These are phyloP conservation scores for Aspergillus sp. DNA, from an alignment of 2,329 filamentous ascomycete genomes.

Conservation along the genomic window DNA sequence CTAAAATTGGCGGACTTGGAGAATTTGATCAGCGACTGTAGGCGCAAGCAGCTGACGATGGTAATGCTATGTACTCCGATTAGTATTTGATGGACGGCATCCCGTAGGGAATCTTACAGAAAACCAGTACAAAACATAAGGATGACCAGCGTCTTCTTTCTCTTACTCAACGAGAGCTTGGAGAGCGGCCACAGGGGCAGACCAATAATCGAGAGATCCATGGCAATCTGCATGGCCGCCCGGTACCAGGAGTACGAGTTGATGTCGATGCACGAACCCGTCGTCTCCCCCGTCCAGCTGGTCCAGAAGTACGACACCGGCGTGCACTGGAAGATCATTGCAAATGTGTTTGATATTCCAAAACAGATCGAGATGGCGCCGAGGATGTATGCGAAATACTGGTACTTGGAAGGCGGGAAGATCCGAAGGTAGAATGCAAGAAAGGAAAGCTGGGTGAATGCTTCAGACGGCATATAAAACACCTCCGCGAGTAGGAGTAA, in stretches of 20 bases:
- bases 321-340: conserved; percentile 26
- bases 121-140: conserved; percentile 54
- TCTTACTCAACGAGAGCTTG: conserved; percentile 45
- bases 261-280: conserved; percentile 51
- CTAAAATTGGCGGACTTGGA: conserved; percentile 40
- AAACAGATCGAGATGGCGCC: conserved; percentile 51
- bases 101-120: conserved; percentile 30
- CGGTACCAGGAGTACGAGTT: conserved; percentile 53
- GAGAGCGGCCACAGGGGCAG: conserved; percentile 51
- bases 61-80: conserved; percentile 36
- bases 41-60: conserved; percentile 42
- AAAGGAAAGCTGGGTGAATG: conserved; percentile 52
- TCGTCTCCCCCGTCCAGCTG: conserved; percentile 49
- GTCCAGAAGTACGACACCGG: conserved; percentile 53
- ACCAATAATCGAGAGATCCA: conserved; percentile 54
- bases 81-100: neutral
- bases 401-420: conserved; percentile 42
- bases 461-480: conserved; percentile 49
- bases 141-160: conserved; percentile 50
- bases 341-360: conserved; percentile 35
- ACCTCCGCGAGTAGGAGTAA: conserved; percentile 27
- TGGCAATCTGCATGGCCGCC: conserved; percentile 52
- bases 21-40: conserved; percentile 41
- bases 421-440: conserved; percentile 58
- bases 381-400: conserved; percentile 42